Base-by-base conservation (phyloP, 129 eudicot species). In the Solidago caesia region DNA sequence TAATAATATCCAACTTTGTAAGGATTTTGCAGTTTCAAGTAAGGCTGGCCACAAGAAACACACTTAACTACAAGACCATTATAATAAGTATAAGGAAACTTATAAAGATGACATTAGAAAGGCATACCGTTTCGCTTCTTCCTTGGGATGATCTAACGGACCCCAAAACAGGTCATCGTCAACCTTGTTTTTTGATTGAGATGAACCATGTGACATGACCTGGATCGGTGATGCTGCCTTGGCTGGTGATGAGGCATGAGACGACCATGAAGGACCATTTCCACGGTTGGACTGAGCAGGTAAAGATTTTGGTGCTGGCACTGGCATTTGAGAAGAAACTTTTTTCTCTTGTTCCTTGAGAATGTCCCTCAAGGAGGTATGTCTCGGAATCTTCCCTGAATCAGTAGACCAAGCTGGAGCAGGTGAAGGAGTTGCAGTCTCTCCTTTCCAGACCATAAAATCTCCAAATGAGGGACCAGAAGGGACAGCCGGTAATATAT, bases 131-230 rank as follows among this genome's bases (percentile, higher is more conserved):
- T 85, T 91, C 15, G 82, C n/a, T 75, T 95, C 99, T 75, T 82
- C 89, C 75, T 91, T 95, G 44, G 91, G 84, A 25, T 94, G 96
- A 58, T 91, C 97, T 15, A 85, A 14, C 39, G 99, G 97, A 44
- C 99, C 99, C 99, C 99, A 95, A 73, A 95, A 95, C 70, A 95
- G 73, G 82, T 95, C 99, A 56, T 91, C 95, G 13, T 95, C 97
- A 8, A 81, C 91, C 81, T 84, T 91, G 77, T 65, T 80, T 78
- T 85, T 95, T 5, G 76, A 44, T 8, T 83, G 90, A 26, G 89
- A 75, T 13, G 89, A 68, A 65, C 53, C 79, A 49, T 83, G 86
- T 2, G 87, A 57, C 53, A 44, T 77, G 44, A 41, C 76, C 72
- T 81, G 87, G 45, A 84, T 52, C 13, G 96, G 81, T 8, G 97